phyloP scores from a whole-genome alignment of 1,284 basidiomycete species.

The Hymenochaete sp. region DNA sequence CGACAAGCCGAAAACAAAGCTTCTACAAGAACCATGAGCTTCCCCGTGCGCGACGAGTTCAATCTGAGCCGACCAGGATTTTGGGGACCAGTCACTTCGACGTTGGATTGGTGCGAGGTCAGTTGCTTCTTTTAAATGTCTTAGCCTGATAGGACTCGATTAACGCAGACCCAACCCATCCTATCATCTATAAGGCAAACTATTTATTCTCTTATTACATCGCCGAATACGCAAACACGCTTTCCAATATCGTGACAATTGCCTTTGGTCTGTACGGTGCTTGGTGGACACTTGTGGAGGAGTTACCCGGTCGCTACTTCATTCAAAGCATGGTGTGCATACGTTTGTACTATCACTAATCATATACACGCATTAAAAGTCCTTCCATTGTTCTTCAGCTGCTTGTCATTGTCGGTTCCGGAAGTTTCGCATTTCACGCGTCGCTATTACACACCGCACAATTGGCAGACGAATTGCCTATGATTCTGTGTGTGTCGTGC shows the following conservation, averaged over 20 bases:
- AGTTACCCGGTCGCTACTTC: constrained; percentile 43
- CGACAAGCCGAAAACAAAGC: no score
- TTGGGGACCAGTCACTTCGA: constrained; percentile 59
- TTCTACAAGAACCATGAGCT: constrained; percentile 12
- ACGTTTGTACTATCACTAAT: constrained; percentile 2
- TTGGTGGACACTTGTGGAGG: constrained; percentile 29
- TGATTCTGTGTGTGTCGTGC: constrained; percentile 55
- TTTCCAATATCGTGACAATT: constrained; percentile 55
- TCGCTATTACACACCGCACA: constrained; percentile 61
- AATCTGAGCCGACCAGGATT: constrained; percentile 28
- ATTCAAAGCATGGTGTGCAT: constrained; percentile 42
- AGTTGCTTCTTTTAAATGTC: constrained; percentile 13
- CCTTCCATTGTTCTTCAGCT: constrained; percentile 32
- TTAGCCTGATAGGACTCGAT: background rate
- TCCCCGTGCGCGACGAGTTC: constrained; percentile 8
- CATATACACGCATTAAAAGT: background rate
- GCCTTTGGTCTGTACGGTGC: constrained; percentile 40
- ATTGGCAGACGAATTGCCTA: constrained; percentile 62
- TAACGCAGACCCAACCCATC: background rate
- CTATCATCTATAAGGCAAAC: constrained; percentile 38
- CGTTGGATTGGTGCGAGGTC: constrained; percentile 66
- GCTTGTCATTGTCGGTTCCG: constrained; percentile 50
- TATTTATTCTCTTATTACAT: constrained; percentile 64
- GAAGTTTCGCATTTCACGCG: constrained; percentile 62
- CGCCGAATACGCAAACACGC: constrained; percentile 57